Evolutionary conservation across 2,329 filamentous ascomycete genomes (phyloP).

Genomic region (Dactylellina drechsleri): DNA sequence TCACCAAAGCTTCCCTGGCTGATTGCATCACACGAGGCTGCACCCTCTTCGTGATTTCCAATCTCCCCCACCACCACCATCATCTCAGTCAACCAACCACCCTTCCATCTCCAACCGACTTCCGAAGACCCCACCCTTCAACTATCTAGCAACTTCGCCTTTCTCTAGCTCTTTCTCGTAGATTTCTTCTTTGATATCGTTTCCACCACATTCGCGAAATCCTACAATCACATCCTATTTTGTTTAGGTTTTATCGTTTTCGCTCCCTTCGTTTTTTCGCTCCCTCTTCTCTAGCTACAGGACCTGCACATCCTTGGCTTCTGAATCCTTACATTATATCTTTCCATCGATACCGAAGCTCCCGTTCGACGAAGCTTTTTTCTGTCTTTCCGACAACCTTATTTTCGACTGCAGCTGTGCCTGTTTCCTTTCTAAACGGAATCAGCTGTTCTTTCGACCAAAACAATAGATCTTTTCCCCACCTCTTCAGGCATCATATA

Average conservation of each 20-base stretch:
- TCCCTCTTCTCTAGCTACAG: conserved; percentile 10
- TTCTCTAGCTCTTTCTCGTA: neutral
- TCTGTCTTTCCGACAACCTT: conserved; percentile 12
- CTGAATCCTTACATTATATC: conserved; percentile 31
- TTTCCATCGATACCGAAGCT: conserved; percentile 18
- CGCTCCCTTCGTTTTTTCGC: conserved; percentile 20
- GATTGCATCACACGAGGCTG: conserved; percentile 55
- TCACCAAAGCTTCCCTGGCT: conserved; percentile 41
- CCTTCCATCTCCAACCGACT: neutral
- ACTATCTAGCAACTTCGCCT: conserved; percentile 2
- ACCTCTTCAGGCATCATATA: conserved; percentile 39
- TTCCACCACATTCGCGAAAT: conserved; percentile 13
- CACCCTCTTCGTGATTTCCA: conserved; percentile 49
- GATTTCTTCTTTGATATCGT: conserved; percentile 1
- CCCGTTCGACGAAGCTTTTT: neutral
- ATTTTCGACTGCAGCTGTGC: conserved; percentile 41
- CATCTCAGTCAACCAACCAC: conserved; percentile 1
- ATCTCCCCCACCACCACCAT: conserved; percentile 20
- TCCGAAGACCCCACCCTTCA: conserved; percentile 9
- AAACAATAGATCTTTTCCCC: neutral
- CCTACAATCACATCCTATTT: conserved; percentile 5
- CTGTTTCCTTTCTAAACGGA: conserved; percentile 3
- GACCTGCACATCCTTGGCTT: conserved; percentile 43
- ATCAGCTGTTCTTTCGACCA: conserved; percentile 2
- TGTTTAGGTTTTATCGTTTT: conserved; percentile 18